Evolutionary conservation across 1,284 basidiomycete species (phyloP), one percentile per base, ranked within the genome.

Genomic region (Cutaneotrichosporon sp.): DNA sequence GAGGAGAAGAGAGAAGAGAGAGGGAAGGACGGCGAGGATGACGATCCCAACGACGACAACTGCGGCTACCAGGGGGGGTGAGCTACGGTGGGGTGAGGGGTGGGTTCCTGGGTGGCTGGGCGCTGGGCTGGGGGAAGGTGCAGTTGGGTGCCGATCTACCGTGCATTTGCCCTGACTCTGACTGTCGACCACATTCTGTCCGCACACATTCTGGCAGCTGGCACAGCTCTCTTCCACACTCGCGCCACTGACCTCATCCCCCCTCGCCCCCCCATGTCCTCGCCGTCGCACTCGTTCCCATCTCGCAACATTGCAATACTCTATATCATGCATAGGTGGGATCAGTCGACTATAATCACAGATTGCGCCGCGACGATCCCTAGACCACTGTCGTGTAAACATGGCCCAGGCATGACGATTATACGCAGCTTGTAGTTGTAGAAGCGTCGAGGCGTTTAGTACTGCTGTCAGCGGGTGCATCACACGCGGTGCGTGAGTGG

Each of bases 281-380:
- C 13, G 14, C 13, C 14, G 4, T 43, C 42, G 8, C 31, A 11
- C 13, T 16, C 13, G 18, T 16, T 5, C 13, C 13, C 36, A 13
- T 38, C 36, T 16, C 13, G 13, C 13, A 24, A 49, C 10, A 13
- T n/a, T n/a, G 4, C 29, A 29, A 29, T 9, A 47, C 46, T 47
- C 46, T 50, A 31, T 29, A 50, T n/a, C 47, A 50, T 50, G 47
- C 47, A 50, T 50, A 25, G 6, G 18, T n/a, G 45, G 45, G 45
- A 46, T 25, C 11, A n/a, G 45, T 25, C 45, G 18, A n/a, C 38
- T 42, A 42, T n/a, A 18, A n/a, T 16, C 38, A 42, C 18, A 2
- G 5, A 6, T n/a, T n/a, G 18, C 4, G 18, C 18, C 8, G 34
- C 34, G 34, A 36, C 34, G 9, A 10, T 36, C 34, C 34, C 34